Conservation (phyloP, 345 rosid species). For the Linum tenue region DNA sequence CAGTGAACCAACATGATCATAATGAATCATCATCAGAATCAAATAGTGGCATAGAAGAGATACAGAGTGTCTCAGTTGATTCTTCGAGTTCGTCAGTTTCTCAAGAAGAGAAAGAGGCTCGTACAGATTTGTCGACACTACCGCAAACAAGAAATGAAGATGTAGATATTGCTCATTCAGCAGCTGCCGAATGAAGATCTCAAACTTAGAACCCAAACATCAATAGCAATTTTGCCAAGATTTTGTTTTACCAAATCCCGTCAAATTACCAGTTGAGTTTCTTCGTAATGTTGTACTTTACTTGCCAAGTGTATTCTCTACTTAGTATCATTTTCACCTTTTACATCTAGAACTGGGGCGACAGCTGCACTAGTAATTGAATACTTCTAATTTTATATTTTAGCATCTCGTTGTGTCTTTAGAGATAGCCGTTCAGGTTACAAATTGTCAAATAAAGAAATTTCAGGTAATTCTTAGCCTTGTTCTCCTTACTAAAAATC, state of each 20-base stretch:
- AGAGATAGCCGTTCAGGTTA: too few species aligned
- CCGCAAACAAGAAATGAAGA: slow-evolving; percentile 30
- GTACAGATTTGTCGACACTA: slow-evolving; percentile 42
- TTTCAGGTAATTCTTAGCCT: too few species aligned
- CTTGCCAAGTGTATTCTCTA: too few species aligned
- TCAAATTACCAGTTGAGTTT: too few species aligned
- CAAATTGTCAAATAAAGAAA: too few species aligned
- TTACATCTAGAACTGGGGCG: too few species aligned
- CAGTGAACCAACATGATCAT: slow-evolving; percentile 19
- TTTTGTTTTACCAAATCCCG: neutral
- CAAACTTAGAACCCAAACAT: neutral
- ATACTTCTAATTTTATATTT: too few species aligned
- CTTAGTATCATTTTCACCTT: too few species aligned
- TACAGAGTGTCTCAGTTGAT: slow-evolving; percentile 24
- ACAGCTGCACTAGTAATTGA: too few species aligned
- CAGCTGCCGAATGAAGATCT: slow-evolving; percentile 40
- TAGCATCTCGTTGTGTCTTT: too few species aligned
- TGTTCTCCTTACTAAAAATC: too few species aligned
- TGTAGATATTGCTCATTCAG: slow-evolving; percentile 22
- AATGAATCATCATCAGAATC: slow-evolving; percentile 23
- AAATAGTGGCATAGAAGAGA: slow-evolving; percentile 17
- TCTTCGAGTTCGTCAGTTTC: slow-evolving; percentile 20
- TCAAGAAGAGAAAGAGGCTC: slow-evolving; percentile 43
- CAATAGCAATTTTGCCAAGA: slow-evolving; percentile 4
- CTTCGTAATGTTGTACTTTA: too few species aligned